Evolutionary conservation across 2,329 filamentous ascomycete genomes (phyloP).

Genomic region (Colletotrichum musicola): DNA sequence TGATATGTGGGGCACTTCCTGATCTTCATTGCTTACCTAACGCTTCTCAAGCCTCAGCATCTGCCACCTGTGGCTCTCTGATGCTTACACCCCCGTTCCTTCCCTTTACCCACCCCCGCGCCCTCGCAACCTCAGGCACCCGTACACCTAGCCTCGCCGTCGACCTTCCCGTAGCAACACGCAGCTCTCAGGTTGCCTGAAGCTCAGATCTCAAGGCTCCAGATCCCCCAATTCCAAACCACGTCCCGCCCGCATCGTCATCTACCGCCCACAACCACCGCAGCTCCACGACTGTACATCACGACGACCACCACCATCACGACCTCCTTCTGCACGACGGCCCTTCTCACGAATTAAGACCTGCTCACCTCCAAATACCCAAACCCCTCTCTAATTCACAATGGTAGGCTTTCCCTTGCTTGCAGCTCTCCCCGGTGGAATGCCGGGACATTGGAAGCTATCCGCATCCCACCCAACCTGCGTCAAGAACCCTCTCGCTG

Average conservation of each 20-base stretch:
- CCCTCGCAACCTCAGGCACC: conserved; percentile 33
- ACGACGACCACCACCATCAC: conserved; percentile 17
- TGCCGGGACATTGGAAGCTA: conserved; percentile 27
- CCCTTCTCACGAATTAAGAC: neutral
- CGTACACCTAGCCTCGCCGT: conserved; percentile 33
- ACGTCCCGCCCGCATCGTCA: conserved; percentile 40
- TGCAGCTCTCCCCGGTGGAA: conserved; percentile 38
- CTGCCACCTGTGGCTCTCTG: conserved; percentile 23
- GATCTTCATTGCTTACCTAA: conserved; percentile 6
- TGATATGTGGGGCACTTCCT: conserved; percentile 27
- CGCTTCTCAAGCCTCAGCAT: neutral
- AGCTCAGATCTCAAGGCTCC: conserved; percentile 40
- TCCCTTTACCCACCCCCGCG: conserved; percentile 5
- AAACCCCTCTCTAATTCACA: conserved; percentile 41
- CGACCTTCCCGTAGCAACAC: conserved; percentile 40
- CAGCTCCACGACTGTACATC: conserved; percentile 16
- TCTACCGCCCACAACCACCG: conserved; percentile 20
- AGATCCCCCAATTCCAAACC: conserved; percentile 41
- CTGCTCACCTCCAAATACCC: neutral
- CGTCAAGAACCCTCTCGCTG: conserved; percentile 10
- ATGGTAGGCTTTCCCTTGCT: conserved; percentile 48
- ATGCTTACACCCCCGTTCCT: neutral
- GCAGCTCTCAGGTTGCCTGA: conserved; percentile 42
- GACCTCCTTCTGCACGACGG: neutral
- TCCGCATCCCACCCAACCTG: conserved; percentile 1